These are phyloP conservation scores for Mrakia frigida DNA, from an alignment of 768 basidiomycete genomes.

Conservation along the genomic window DNA sequence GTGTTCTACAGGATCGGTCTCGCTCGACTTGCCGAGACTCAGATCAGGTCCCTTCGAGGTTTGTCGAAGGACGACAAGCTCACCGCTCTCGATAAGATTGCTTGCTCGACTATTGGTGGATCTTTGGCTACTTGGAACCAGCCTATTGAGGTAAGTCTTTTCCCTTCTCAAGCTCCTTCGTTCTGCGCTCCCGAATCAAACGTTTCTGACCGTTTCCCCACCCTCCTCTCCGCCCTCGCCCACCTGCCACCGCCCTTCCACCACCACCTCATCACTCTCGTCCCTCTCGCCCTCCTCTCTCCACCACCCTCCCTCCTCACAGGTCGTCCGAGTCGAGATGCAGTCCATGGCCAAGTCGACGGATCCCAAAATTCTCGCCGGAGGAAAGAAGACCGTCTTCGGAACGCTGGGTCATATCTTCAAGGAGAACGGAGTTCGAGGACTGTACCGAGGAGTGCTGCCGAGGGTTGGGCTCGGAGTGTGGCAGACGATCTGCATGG, in stretches of 20 bases:
- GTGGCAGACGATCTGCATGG: slow-evolving; percentile 99
- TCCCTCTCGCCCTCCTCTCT: neutral
- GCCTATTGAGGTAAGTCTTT: slow-evolving; percentile 63
- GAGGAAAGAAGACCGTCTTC: slow-evolving; percentile 78
- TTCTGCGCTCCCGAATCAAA: too few species aligned
- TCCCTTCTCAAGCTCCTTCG: too few species aligned
- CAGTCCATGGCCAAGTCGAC: slow-evolving; percentile 92
- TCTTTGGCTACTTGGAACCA: slow-evolving; percentile 99
- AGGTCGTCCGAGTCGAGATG: slow-evolving; percentile 59
- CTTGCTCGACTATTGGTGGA: slow-evolving; percentile 79
- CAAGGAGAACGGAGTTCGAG: slow-evolving; percentile 91
- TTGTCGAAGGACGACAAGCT: slow-evolving; percentile 70
- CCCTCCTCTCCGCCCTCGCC: too few species aligned
- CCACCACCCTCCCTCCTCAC: neutral
- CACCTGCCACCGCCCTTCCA: neutral
- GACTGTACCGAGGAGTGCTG: slow-evolving; percentile 93
- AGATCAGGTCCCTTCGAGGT: slow-evolving; percentile 71
- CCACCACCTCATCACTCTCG: neutral
- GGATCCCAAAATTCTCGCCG: slow-evolving; percentile 64
- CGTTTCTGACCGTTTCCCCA: neutral
- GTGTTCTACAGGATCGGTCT: slow-evolving; percentile 74
- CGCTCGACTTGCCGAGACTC: slow-evolving; percentile 79
- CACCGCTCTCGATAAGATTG: slow-evolving; percentile 75
- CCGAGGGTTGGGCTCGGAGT: slow-evolving; percentile 93
- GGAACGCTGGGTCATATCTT: slow-evolving; percentile 93